Percentiles rank a stretch among this genome's conserved stretches.
These are phyloP conservation scores for Gracilaria gracilis DNA, from an alignment of 23 red algal species.

Conservation along the genomic window DNA sequence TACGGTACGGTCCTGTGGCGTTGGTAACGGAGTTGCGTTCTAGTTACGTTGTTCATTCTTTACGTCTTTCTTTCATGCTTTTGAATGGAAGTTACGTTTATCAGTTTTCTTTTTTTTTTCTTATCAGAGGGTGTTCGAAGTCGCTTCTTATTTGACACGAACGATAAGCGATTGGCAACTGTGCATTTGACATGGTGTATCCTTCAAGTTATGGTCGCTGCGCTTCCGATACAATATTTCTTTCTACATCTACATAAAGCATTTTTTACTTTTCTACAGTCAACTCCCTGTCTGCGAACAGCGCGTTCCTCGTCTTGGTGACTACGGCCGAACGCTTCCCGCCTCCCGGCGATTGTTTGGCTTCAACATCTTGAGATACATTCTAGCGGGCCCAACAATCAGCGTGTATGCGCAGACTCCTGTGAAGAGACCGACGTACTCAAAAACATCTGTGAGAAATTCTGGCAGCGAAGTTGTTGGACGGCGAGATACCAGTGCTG, in stretches of 20 bases:
- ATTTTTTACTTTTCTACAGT: neutral
- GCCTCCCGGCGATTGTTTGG: neutral
- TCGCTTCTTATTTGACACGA: neutral
- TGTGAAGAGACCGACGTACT: constrained; percentile 69
- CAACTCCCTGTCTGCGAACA: too few species aligned
- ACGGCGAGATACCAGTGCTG: constrained; percentile 23
- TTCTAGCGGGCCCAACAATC: constrained; percentile 59
- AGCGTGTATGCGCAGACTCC: constrained; percentile 73
- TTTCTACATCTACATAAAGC: neutral
- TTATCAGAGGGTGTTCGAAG: neutral
- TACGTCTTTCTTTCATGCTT: neutral
- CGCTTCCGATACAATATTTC: constrained; percentile 24
- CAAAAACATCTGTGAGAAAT: constrained; percentile 74
- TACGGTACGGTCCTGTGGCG: too few species aligned
- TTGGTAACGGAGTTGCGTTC: neutral
- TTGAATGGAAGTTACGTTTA: neutral
- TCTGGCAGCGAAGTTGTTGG: constrained; percentile 67
- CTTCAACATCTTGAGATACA: constrained; percentile 48
- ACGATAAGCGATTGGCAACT: neutral
- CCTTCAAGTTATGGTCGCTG: neutral
- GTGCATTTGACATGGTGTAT: neutral
- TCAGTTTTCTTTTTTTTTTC: constrained; percentile 5
- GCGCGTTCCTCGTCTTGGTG: too few species aligned
- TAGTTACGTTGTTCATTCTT: neutral
- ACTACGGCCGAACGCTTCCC: neutral